A percentile compares a stretch with the other conserved stretches of the same genome.
These are phyloP conservation scores for Dipteronia sinensis DNA, from an alignment of 345 rosid genomes.

Conservation along the genomic window DNA sequence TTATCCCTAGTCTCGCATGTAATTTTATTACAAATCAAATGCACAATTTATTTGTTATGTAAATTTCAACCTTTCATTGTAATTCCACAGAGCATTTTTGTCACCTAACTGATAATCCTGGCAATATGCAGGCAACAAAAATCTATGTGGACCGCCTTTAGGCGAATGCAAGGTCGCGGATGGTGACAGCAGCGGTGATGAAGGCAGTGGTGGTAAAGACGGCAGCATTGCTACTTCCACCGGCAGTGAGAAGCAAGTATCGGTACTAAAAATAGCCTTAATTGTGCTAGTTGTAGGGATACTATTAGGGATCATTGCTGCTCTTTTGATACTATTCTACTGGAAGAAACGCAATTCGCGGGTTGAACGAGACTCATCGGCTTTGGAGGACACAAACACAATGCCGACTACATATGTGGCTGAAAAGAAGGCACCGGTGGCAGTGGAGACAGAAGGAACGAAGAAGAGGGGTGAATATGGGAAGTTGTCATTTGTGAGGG, in stretches of 20 bases:
- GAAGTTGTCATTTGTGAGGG: conserved; percentile 51
- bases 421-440: background rate
- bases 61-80: no score
- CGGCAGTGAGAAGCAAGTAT: background rate
- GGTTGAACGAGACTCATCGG: conserved; percentile 12
- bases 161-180: conserved; percentile 28
- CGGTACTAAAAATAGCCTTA: conserved; percentile 25
- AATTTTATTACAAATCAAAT: no score
- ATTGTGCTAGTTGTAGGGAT: conserved; percentile 30
- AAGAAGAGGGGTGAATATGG: conserved; percentile 35
- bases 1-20: no score
- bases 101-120: background rate
- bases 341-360: conserved; percentile 21
- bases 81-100: background rate
- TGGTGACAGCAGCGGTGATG: background rate
- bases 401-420: background rate
- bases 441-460: background rate
- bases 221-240: background rate
- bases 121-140: conserved; percentile 54
- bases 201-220: background rate
- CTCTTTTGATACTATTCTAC: conserved; percentile 22
- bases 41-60: no score
- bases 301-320: conserved; percentile 24
- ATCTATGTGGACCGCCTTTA: conserved; percentile 61
- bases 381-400: conserved; percentile 24